These are phyloP conservation scores for Trichoderma asperelloides DNA, from an alignment of 495 filamentous ascomycete genomes.

Conservation along the genomic window DNA sequence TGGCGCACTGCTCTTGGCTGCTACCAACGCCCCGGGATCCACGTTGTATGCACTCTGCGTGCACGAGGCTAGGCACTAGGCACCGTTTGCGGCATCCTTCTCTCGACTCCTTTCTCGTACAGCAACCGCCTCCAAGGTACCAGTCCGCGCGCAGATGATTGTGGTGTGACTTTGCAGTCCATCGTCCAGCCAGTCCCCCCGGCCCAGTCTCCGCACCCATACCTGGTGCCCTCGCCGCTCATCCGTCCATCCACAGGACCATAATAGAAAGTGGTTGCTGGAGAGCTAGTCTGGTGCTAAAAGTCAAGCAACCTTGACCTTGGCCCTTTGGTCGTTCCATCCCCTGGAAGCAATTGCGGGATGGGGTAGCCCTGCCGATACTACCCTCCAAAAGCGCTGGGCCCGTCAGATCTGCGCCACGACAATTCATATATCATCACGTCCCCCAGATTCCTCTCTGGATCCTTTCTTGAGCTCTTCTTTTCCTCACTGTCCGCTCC, in stretches of 20 bases:
- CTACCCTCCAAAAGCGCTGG: background rate
- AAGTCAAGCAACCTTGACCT: background rate
- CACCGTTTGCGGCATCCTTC: background rate
- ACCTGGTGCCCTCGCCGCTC: background rate
- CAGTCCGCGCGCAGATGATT: background rate
- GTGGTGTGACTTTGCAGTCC: slow-evolving; percentile 1
- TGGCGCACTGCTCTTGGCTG: background rate
- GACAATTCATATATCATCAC: background rate
- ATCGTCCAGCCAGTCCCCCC: background rate
- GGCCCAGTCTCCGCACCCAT: background rate
- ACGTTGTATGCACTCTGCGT: background rate
- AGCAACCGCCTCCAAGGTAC: background rate
- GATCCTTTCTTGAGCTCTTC: background rate
- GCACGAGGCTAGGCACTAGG: background rate
- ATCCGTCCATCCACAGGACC: slow-evolving; percentile 2
- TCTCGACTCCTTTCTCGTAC: background rate
- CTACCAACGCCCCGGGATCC: slow-evolving; percentile 8
- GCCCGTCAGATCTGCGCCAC: slow-evolving; percentile 2
- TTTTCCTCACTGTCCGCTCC: slow-evolving; percentile 1
- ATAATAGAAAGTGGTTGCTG: background rate
- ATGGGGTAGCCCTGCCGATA: slow-evolving; percentile 8
- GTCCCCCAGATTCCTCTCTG: background rate
- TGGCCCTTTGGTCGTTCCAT: background rate
- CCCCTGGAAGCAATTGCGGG: slow-evolving; percentile 6
- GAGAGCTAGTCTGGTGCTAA: background rate